phyloP scores from a whole-genome alignment of 306 rosid species.

The Cicer arietinum region DNA sequence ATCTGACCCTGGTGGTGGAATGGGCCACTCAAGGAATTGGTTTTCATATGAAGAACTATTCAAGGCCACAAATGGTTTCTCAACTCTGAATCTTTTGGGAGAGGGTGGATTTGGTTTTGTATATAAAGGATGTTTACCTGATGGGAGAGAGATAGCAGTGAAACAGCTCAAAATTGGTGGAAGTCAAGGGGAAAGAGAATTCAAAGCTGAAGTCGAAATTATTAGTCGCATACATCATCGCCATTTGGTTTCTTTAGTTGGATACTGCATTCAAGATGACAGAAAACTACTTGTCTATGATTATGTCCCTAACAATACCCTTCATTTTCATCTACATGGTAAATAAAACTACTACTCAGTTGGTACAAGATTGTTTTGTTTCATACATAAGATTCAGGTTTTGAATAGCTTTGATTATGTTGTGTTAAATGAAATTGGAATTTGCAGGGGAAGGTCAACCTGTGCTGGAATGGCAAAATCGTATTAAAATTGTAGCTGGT shows the following conservation, averaged over 20 bases:
- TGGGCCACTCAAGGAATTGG: slow-evolving; percentile 83
- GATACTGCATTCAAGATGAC: slow-evolving; percentile 76
- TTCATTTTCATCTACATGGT: slow-evolving; percentile 90
- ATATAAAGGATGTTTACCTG: slow-evolving; percentile 83
- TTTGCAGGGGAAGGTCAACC: slow-evolving; percentile 63
- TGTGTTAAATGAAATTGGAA: slow-evolving; percentile 34
- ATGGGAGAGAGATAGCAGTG: slow-evolving; percentile 88
- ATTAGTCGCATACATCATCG: slow-evolving; percentile 95
- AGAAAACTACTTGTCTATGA: slow-evolving; percentile 92
- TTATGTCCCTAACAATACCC: slow-evolving; percentile 77
- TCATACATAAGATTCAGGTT: slow-evolving; percentile 7
- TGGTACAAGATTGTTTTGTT: slow-evolving; percentile 30
- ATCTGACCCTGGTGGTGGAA: slow-evolving; percentile 64
- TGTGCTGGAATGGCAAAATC: slow-evolving; percentile 77
- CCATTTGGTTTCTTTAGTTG: slow-evolving; percentile 90
- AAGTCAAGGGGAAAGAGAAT: slow-evolving; percentile 90
- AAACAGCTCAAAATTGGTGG: slow-evolving; percentile 87
- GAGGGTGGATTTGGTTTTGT: slow-evolving; percentile 96
- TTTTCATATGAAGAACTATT: slow-evolving; percentile 82
- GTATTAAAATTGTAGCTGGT: slow-evolving; percentile 85
- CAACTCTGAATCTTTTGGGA: slow-evolving; percentile 76
- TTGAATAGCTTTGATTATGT: slow-evolving; percentile 35
- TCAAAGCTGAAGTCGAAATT: slow-evolving; percentile 88
- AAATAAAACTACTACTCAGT: slow-evolving; percentile 53
- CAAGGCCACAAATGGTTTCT: slow-evolving; percentile 80